Percentiles rank a stretch among this genome's conserved stretches.
These are phyloP conservation scores for Fusarium goolgardi DNA, from an alignment of 2,329 filamentous ascomycete species.

Conservation along the genomic window DNA sequence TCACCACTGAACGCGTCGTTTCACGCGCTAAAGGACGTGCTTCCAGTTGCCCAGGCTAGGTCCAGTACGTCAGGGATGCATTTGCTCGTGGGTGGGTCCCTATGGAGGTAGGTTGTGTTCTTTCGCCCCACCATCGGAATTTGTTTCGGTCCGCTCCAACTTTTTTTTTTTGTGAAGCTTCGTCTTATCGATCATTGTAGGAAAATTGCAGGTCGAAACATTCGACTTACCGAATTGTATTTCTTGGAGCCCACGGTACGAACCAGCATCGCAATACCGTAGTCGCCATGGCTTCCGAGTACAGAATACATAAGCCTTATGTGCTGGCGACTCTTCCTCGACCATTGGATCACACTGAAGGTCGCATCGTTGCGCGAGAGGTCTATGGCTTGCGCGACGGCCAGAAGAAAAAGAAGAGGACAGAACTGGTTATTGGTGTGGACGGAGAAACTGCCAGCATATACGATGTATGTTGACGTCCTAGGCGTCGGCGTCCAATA, in stretches of 20 bases:
- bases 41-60: constrained; percentile 13
- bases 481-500: not conserved
- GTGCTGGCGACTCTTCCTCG: constrained; percentile 69
- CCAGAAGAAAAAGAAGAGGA: constrained; percentile 70
- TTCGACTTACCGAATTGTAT: constrained; percentile 38
- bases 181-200: constrained; percentile 24
- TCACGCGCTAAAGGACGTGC: constrained; percentile 38
- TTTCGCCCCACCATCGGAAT: constrained; percentile 51
- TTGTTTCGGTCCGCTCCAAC: constrained; percentile 50
- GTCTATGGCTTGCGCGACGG: constrained; percentile 69
- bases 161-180: constrained; percentile 55
- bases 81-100: constrained; percentile 28
- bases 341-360: constrained; percentile 64
- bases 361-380: constrained; percentile 67
- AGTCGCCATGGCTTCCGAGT: constrained; percentile 66
- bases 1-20: constrained; percentile 42
- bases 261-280: constrained; percentile 1
- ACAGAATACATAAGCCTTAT: constrained; percentile 73
- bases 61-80: constrained; percentile 40
- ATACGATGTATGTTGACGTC: constrained; percentile 66
- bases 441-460: constrained; percentile 74
- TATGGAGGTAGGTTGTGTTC: constrained; percentile 6
- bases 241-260: constrained; percentile 29
- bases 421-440: constrained; percentile 71
- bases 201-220: constrained; percentile 38